Percentiles rank a stretch among this genome's conserved stretches.
Conservation (phyloP, 768 basidiomycete species). For the Amanita brunnescens region DNA sequence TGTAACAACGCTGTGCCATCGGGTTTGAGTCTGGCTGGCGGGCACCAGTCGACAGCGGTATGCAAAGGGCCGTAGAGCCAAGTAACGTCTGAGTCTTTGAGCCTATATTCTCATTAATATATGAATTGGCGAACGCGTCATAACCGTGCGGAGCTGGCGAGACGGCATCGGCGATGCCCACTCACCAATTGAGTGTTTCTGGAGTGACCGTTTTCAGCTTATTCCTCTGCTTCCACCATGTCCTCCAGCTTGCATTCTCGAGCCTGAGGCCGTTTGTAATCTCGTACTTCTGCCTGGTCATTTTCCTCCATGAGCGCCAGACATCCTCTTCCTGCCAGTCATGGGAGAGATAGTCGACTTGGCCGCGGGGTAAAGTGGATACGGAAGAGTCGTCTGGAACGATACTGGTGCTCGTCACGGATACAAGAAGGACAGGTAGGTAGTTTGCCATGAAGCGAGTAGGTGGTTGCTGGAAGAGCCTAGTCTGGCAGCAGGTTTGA, state of each 20-base stretch:
- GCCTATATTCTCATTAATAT: conserved; percentile 41
- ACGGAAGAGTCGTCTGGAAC: conserved; percentile 72
- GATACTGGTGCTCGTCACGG: conserved; percentile 38
- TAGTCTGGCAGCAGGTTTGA: not conserved
- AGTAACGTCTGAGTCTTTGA: conserved; percentile 98
- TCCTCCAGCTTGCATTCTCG: conserved; percentile 98
- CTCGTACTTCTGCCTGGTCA: conserved; percentile 98
- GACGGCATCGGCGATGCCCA: conserved; percentile 9
- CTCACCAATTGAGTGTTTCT: conserved; percentile 97
- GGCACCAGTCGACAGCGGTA: conserved; percentile 81
- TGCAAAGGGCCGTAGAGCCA: conserved; percentile 98
- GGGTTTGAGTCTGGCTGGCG: conserved; percentile 47
- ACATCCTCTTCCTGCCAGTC: conserved; percentile 98
- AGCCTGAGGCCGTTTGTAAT: conserved; percentile 91
- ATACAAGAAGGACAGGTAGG: conserved; percentile 61
- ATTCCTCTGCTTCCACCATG: conserved; percentile 99
- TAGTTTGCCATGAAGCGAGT: conserved; percentile 49
- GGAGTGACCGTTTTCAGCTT: conserved; percentile 91
- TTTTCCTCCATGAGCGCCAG: conserved; percentile 96
- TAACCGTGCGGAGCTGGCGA: conserved; percentile 4
- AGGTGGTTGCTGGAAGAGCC: not conserved
- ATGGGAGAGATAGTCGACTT: conserved; percentile 98
- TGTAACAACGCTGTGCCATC: conserved; percentile 44
- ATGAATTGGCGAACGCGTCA: conserved; percentile 8
- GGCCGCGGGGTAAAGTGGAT: conserved; percentile 78